A percentile compares a stretch with the other conserved stretches of the same genome.
Conservation (phyloP, 352 stramenopile species). For the Hyaloperonospora brassicae region DNA sequence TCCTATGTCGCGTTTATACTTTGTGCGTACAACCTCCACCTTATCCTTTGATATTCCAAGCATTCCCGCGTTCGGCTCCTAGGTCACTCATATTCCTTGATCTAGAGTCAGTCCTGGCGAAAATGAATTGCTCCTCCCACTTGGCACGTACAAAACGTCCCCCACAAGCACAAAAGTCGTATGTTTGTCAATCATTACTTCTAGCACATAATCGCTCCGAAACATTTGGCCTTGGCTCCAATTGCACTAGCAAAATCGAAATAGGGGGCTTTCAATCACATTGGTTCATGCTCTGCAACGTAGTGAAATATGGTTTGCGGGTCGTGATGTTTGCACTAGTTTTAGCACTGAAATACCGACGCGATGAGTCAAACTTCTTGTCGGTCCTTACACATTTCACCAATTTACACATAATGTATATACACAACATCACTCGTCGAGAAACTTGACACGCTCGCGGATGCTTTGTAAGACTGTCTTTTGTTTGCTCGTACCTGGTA, state of each 20-base stretch:
- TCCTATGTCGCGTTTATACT: background rate
- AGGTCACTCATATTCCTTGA: background rate
- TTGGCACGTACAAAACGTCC: slow-evolving; percentile 1
- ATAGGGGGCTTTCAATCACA: background rate
- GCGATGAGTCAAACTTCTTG: too few relatives aligned
- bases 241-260: background rate
- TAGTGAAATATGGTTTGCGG: background rate
- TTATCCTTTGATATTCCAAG: background rate
- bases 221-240: background rate
- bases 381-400: background rate
- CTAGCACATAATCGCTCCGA: background rate
- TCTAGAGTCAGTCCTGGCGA: background rate
- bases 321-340: background rate
- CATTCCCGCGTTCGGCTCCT: background rate
- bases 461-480: background rate
- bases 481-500: background rate
- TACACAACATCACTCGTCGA: background rate
- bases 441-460: too few relatives aligned
- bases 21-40: background rate
- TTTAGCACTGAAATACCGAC: background rate
- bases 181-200: slow-evolving; percentile 4
- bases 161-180: slow-evolving; percentile 1
- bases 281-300: background rate
- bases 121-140: slow-evolving; percentile 1
- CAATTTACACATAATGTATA: background rate